Conservation (phyloP, 2,329 filamentous ascomycete genomes). For the Magnaporthiopsis incrustans region DNA sequence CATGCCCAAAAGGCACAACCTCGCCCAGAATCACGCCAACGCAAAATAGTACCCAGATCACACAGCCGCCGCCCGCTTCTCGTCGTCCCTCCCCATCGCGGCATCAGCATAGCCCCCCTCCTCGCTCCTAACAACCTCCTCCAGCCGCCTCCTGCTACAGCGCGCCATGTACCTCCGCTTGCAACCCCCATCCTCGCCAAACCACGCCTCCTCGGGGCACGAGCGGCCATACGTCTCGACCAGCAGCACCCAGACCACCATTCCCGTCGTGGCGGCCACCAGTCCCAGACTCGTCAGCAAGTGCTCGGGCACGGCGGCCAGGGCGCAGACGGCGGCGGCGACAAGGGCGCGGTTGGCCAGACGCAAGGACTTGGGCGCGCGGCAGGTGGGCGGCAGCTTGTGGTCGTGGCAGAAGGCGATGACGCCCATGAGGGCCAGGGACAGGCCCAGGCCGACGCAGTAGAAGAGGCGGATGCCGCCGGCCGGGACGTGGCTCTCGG, state of each 20-base stretch:
- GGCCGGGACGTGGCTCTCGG: constrained; percentile 38
- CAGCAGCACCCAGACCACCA: constrained; percentile 36
- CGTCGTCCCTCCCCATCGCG: no score
- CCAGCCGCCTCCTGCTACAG: constrained; percentile 30
- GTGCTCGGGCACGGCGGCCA: constrained; percentile 37
- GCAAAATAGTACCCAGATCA: no score
- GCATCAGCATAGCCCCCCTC: no score
- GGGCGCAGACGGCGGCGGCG: constrained; percentile 43
- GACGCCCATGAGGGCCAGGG: constrained; percentile 43
- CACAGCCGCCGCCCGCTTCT: no score
- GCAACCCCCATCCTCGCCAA: constrained; percentile 26
- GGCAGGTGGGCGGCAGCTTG: constrained; percentile 39
- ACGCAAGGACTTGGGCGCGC: constrained; percentile 41
- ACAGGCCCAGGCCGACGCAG: constrained; percentile 51
- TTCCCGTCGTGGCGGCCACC: constrained; percentile 34
- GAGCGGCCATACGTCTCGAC: constrained; percentile 43
- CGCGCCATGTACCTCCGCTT: constrained; percentile 29
- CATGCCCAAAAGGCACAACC: no score
- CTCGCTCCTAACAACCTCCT: constrained; percentile 19
- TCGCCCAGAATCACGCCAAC: no score
- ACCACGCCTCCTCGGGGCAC: constrained; percentile 35
- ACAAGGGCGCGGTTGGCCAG: constrained; percentile 41
- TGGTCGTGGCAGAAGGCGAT: constrained; percentile 50
- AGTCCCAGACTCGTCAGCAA: constrained; percentile 36
- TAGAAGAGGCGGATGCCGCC: constrained; percentile 57